Conservation (phyloP, 495 filamentous ascomycete genomes). For the Aspergillus leporis region DNA sequence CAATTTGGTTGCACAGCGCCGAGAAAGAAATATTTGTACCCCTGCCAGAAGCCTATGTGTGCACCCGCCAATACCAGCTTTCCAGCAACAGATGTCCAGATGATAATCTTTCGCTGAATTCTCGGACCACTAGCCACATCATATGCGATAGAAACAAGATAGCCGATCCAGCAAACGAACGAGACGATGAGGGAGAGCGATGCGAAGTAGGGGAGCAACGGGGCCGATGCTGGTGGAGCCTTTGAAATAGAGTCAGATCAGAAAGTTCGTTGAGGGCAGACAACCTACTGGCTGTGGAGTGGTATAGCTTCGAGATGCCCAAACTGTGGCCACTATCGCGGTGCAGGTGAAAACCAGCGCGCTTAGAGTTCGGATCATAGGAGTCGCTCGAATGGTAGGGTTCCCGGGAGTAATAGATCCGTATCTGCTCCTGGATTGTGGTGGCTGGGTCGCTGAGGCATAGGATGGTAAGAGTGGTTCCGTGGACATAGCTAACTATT, state of each 20-base stretch:
- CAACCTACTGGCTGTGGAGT: neutral
- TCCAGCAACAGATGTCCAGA: neutral
- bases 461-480: conserved; percentile 5
- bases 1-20: neutral
- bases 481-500: neutral
- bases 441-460: neutral
- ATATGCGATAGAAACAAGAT: neutral
- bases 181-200: neutral
- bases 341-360: neutral
- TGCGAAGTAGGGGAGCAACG: conserved; percentile 1
- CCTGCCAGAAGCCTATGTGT: neutral
- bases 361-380: neutral
- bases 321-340: neutral
- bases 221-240: neutral
- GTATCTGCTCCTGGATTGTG: neutral
- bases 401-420: no score
- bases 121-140: neutral
- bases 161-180: neutral
- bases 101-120: neutral
- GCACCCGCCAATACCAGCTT: neutral
- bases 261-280: neutral
- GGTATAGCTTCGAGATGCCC: neutral
- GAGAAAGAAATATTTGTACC: neutral
- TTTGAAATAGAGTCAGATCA: neutral
- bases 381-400: neutral